Evolutionary conservation across 768 basidiomycete species (phyloP).

Genomic region (Boletus eberwhitei): DNA sequence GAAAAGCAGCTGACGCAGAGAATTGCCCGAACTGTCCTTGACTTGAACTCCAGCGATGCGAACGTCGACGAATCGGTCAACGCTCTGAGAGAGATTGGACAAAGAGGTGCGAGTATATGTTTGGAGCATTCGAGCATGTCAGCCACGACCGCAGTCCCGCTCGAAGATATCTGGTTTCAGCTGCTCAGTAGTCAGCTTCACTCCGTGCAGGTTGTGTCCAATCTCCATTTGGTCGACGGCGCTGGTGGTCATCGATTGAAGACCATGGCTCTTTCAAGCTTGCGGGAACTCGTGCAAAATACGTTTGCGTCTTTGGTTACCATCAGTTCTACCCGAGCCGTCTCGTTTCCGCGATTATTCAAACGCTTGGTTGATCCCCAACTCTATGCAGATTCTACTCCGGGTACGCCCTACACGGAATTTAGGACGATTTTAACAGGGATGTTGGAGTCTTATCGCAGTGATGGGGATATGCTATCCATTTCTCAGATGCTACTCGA

Average conservation of each 20-base stretch:
- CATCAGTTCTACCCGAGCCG: constrained; percentile 69
- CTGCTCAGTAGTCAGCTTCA: constrained; percentile 80
- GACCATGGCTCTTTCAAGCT: constrained; percentile 37
- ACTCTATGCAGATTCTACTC: constrained; percentile 44
- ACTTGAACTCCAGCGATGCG: constrained; percentile 10
- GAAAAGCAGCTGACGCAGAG: constrained; percentile 47
- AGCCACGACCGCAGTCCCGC: constrained; percentile 39
- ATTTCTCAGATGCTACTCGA: constrained; percentile 82
- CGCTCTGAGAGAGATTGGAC: constrained; percentile 55
- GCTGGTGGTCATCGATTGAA: constrained; percentile 21
- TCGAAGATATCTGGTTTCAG: constrained; percentile 90
- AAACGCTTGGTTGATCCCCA: constrained; percentile 83
- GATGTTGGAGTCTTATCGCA: constrained; percentile 94
- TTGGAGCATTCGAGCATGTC: constrained; percentile 54
- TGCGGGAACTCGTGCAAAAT: constrained; percentile 77
- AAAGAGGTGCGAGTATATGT: constrained; percentile 66
- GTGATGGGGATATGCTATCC: constrained; percentile 84
- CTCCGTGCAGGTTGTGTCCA: constrained; percentile 67
- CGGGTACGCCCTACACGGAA: constrained; percentile 78
- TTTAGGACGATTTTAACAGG: constrained; percentile 87
- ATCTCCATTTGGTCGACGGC: constrained; percentile 31
- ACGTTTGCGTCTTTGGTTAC: constrained; percentile 84
- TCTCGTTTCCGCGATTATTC: constrained; percentile 92
- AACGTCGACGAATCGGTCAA: constrained; percentile 38
- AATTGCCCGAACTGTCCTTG: constrained; percentile 40